A percentile compares a stretch with the other conserved stretches of the same genome.
phyloP scores from a whole-genome alignment of 1,139 yeast genomes.

The Yamadazyma atlantica region DNA sequence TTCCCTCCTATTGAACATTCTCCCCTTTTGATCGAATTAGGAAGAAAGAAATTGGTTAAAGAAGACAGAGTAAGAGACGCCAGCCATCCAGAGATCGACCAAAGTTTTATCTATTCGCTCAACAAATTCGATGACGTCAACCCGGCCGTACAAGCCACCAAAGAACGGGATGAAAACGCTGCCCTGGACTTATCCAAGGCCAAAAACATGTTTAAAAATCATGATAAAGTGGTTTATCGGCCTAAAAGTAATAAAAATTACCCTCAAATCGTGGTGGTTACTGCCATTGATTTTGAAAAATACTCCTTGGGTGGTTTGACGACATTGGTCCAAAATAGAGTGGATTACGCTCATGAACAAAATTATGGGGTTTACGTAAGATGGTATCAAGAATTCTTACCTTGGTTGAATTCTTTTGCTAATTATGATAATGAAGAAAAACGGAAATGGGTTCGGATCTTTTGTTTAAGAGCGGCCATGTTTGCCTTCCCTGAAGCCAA shows the following conservation, averaged over 20 bases:
- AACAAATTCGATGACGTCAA: slow-evolving; percentile 51
- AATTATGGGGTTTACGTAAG: slow-evolving; percentile 77
- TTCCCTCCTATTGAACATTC: slow-evolving; percentile 72
- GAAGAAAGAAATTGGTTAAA: slow-evolving; percentile 50
- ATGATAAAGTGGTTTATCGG: slow-evolving; percentile 59
- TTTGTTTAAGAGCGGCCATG: slow-evolving; percentile 75
- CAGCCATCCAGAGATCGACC: slow-evolving; percentile 37
- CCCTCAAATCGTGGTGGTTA: slow-evolving; percentile 77
- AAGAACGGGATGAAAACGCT: slow-evolving; percentile 41
- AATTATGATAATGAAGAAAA: slow-evolving; percentile 35
- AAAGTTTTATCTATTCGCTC: slow-evolving; percentile 29
- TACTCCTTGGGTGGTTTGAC: slow-evolving; percentile 62
- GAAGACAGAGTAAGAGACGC: slow-evolving; percentile 40
- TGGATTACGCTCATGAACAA: slow-evolving; percentile 74
- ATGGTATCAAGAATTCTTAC: slow-evolving; percentile 80
- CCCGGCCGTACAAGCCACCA: slow-evolving; percentile 30
- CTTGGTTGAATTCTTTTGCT: slow-evolving; percentile 46
- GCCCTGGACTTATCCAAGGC: slow-evolving; percentile 43
- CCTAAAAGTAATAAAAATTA: slow-evolving; percentile 39
- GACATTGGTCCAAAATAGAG: slow-evolving; percentile 73
- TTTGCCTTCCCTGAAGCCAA: slow-evolving; percentile 82
- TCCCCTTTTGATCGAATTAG: slow-evolving; percentile 54
- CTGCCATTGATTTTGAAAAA: slow-evolving; percentile 73
- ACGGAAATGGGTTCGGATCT: slow-evolving; percentile 60
- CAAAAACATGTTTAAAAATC: slow-evolving; percentile 59